Percentiles rank a stretch among this genome's conserved stretches.
These are phyloP conservation scores for Ampelomyces quisqualis DNA, from an alignment of 2,329 filamentous ascomycete genomes.

Conservation along the genomic window DNA sequence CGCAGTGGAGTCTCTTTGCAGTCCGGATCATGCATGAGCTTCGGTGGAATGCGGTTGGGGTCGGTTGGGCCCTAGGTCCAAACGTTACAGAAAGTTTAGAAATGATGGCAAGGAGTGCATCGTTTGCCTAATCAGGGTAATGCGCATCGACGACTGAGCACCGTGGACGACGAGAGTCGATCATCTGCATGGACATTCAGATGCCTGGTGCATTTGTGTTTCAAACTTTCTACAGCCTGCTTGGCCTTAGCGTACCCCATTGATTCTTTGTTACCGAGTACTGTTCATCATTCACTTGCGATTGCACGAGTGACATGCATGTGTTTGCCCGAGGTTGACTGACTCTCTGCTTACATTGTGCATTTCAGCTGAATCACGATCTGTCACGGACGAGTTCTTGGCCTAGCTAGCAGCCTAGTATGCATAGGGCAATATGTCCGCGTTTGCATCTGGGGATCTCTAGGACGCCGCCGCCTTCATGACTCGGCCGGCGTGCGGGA, in stretches of 20 bases:
- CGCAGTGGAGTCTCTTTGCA: not conserved
- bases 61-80: slow-evolving; percentile 20
- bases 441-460: slow-evolving; percentile 8
- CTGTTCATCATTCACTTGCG: slow-evolving; percentile 12
- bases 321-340: slow-evolving; percentile 4
- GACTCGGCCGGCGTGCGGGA: slow-evolving; percentile 2
- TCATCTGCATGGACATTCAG: not conserved
- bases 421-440: slow-evolving; percentile 13
- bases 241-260: too few species aligned
- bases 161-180: too few species aligned
- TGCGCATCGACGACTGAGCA: not conserved
- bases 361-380: slow-evolving; percentile 10
- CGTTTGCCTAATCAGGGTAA: slow-evolving; percentile 9
- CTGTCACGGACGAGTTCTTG: slow-evolving; percentile 4
- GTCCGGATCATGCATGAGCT: not conserved
- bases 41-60: not conserved
- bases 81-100: slow-evolving; percentile 22
- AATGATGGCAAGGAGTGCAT: slow-evolving; percentile 17
- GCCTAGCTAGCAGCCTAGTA: slow-evolving; percentile 5
- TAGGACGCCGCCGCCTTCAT: not conserved
- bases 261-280: too few species aligned
- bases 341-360: slow-evolving; percentile 8
- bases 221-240: too few species aligned
- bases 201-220: slow-evolving; percentile 2
- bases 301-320: slow-evolving; percentile 14